Base-by-base conservation (phyloP, 768 basidiomycete species). In the Gymnopilus junonius region DNA sequence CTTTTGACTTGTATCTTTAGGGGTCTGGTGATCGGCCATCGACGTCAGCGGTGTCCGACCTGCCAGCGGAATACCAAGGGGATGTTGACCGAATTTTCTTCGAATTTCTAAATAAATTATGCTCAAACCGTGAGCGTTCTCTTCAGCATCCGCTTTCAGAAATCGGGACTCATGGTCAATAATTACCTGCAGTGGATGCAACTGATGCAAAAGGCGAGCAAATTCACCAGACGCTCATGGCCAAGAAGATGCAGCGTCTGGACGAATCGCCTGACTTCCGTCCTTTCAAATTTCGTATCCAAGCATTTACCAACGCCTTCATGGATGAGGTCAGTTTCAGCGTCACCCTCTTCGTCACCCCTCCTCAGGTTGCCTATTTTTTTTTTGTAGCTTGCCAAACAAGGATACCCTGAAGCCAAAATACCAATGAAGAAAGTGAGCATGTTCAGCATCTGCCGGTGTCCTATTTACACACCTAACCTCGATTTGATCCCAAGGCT, bases 271-370 rank as follows among this genome's bases (percentile, higher is more conserved):
- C 90, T 43, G 97, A 99, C 76, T 99, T 97, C 77, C 87, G 97
- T 27, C 97, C 97, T 51, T 99, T 99, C 87, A 98, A 98, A 77
- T 99, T 99, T 80, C 88, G 97, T 62, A 99, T 99, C 67, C 94
- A 95, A 73, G 97, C 97, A 1, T 99, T 99, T 77, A 99, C 96
- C 6, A 92, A 94, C 70, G 92, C 92, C 3, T 99, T 99, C 72
- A 81, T 95, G 67, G 97, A 98, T 75, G 92, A 94, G 82, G 93
- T 93, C 74, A 68, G 80, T 54, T 34, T 54, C 58, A 50, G 1
- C n/a, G 48, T 29, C 29, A 55, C 55, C 54, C 65, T 55, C 53
- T 61, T 53, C n/a, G 51, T 48, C 12, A 8, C 37, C n/a, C 32
- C 23, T 53, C 23, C n/a, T n/a, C n/a, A n/a, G 60, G 43, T 42